Conservation (phyloP, 2,329 filamentous ascomycete genomes). For the Chrysoporthe deuterocubensis region DNA sequence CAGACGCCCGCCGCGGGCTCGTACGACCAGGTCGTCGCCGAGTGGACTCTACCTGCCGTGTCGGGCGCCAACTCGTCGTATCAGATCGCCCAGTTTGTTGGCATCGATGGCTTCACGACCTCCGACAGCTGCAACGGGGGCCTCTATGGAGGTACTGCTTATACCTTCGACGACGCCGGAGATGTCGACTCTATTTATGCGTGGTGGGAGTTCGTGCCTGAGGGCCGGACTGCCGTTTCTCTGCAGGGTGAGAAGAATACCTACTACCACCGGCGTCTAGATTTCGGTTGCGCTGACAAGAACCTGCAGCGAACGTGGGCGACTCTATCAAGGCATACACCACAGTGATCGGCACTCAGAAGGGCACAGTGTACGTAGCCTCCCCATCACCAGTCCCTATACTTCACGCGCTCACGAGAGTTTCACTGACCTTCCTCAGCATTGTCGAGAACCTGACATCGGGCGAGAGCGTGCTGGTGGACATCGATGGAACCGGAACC, state of each 20-base stretch:
- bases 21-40: background rate
- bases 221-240: background rate
- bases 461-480: background rate
- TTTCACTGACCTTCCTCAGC: background rate
- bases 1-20: background rate
- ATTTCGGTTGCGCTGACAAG: background rate
- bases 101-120: background rate
- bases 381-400: no score
- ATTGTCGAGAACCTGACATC: background rate
- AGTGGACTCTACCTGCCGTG: background rate
- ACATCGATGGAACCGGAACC: background rate
- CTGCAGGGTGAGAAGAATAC: background rate
- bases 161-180: background rate
- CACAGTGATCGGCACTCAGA: background rate
- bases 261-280: no score
- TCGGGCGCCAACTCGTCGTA: background rate
- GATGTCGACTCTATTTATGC: background rate
- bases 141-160: background rate
- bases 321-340: background rate
- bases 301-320: conserved; percentile 2
- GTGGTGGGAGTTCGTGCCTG: background rate
- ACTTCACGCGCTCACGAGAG: background rate
- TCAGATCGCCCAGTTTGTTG: background rate
- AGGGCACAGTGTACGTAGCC: background rate
- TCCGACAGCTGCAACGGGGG: background rate